Conservation (phyloP, 2,329 filamentous ascomycete species). For the Sarocladium oryzae region DNA sequence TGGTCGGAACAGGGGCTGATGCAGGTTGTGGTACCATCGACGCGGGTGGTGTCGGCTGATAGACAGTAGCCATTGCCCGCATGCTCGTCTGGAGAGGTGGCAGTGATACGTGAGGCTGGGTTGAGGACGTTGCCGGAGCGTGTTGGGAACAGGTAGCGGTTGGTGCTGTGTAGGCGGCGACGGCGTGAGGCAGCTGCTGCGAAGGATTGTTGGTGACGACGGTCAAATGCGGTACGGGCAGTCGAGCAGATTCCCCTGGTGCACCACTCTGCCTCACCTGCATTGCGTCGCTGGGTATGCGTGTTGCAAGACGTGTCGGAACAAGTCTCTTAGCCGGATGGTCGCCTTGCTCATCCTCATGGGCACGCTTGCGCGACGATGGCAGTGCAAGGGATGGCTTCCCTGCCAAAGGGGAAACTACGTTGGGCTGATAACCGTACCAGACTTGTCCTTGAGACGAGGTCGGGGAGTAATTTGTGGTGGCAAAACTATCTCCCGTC, state of each 20-base stretch:
- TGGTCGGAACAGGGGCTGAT: slow-evolving; percentile 3
- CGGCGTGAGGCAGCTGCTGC: not conserved
- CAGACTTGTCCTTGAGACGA: slow-evolving; percentile 29
- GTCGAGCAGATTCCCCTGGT: slow-evolving; percentile 31
- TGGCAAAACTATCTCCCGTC: slow-evolving; percentile 22
- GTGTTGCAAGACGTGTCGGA: slow-evolving; percentile 16
- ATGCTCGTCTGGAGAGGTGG: slow-evolving; percentile 55
- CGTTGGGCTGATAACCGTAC: slow-evolving; percentile 31
- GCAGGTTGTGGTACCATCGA: slow-evolving; percentile 16
- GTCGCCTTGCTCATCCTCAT: slow-evolving; percentile 43
- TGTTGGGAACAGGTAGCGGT: not conserved
- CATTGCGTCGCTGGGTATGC: not conserved
- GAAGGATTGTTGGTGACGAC: slow-evolving; percentile 42
- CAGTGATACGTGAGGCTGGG: slow-evolving; percentile 41
- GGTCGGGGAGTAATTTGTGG: slow-evolving; percentile 35
- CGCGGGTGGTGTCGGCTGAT: slow-evolving; percentile 39
- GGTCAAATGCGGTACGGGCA: slow-evolving; percentile 67
- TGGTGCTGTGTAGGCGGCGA: slow-evolving; percentile 9
- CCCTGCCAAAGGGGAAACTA: slow-evolving; percentile 41
- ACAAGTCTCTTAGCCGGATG: slow-evolving; percentile 47
- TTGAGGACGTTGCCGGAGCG: not conserved
- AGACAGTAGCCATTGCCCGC: slow-evolving; percentile 73
- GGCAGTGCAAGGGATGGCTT: slow-evolving; percentile 38
- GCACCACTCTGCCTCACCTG: slow-evolving; percentile 11
- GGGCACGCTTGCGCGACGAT: slow-evolving; percentile 42